phyloP scores from a whole-genome alignment of 495 filamentous ascomycete species.

The Margaritispora aquatica region DNA sequence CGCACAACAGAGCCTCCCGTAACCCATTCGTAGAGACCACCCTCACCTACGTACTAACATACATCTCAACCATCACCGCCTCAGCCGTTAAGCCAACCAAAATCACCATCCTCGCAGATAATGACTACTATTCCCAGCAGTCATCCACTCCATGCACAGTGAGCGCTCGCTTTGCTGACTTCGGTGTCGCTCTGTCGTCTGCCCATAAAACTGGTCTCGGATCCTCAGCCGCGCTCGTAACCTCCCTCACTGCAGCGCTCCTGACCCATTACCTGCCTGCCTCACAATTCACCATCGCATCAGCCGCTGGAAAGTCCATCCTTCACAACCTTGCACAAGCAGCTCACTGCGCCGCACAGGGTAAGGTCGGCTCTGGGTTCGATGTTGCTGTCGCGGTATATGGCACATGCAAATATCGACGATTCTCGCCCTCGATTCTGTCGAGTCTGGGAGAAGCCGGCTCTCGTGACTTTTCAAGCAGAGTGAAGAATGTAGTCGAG shows the following conservation, averaged over 20 bases:
- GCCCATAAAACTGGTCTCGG: constrained; percentile 97
- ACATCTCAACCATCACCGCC: constrained; percentile 52
- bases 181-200: constrained; percentile 63
- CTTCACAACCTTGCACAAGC: constrained; percentile 92
- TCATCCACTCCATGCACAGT: constrained; percentile 31
- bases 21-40: constrained; percentile 93
- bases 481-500: constrained; percentile 60
- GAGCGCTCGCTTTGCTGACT: constrained; percentile 61
- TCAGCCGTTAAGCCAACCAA: constrained; percentile 57
- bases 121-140: constrained; percentile 93
- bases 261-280: constrained; percentile 72
- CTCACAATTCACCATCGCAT: constrained; percentile 44
- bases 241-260: constrained; percentile 76
- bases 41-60: constrained; percentile 80
- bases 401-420: constrained; percentile 81
- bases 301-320: constrained; percentile 28
- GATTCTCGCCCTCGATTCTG: constrained; percentile 79
- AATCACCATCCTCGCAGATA: constrained; percentile 88
- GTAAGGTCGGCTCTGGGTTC: constrained; percentile 93
- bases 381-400: constrained; percentile 93
- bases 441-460: constrained; percentile 57
- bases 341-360: constrained; percentile 91
- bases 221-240: constrained; percentile 91
- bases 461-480: constrained; percentile 54
- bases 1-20: not conserved